A percentile compares a stretch with the other conserved stretches of the same genome.
Conservation (phyloP, 352 stramenopile genomes). For the Phytophthora citricola region DNA sequence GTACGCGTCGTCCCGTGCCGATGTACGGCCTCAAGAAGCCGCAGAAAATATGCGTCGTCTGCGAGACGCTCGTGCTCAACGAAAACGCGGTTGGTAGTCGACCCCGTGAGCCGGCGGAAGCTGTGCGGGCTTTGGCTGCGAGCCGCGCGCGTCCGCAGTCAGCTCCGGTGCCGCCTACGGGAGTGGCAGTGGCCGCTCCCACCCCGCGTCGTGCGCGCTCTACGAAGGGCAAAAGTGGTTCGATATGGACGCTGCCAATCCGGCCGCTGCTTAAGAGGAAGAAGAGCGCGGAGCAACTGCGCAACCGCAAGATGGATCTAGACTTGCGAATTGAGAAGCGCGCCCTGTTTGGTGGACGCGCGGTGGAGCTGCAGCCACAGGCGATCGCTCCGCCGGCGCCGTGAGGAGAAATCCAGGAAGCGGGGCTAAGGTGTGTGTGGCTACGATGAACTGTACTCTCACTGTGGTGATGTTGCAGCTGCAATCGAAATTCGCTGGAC, state of each 20-base stretch:
- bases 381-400: slow-evolving; percentile 20
- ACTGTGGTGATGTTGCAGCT: slow-evolving; percentile 14
- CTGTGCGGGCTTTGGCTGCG: slow-evolving; percentile 15
- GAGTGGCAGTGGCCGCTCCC: slow-evolving; percentile 7
- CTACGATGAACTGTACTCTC: slow-evolving; percentile 15
- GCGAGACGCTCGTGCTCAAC: slow-evolving; percentile 49
- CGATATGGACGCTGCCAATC: slow-evolving; percentile 55
- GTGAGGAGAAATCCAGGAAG: slow-evolving; percentile 11
- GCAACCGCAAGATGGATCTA: slow-evolving; percentile 54
- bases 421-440: slow-evolving; percentile 4
- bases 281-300: slow-evolving; percentile 51
- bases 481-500: slow-evolving; percentile 2
- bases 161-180: slow-evolving; percentile 35
- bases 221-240: slow-evolving; percentile 40
- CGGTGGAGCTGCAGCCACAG: slow-evolving; percentile 52
- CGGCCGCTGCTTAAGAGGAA: slow-evolving; percentile 60
- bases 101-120: slow-evolving; percentile 30
- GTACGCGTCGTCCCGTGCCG: slow-evolving; percentile 42
- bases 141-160: slow-evolving; percentile 36
- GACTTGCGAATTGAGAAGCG: slow-evolving; percentile 58
- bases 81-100: slow-evolving; percentile 1
- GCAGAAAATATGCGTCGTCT: slow-evolving; percentile 70
- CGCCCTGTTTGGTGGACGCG: slow-evolving; percentile 21
- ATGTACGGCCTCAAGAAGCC: slow-evolving; percentile 43
- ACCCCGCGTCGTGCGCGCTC: slow-evolving; percentile 28